Evolutionary conservation across 495 filamentous ascomycete species (phyloP).

Genomic region (Oleoguttula mirabilis): DNA sequence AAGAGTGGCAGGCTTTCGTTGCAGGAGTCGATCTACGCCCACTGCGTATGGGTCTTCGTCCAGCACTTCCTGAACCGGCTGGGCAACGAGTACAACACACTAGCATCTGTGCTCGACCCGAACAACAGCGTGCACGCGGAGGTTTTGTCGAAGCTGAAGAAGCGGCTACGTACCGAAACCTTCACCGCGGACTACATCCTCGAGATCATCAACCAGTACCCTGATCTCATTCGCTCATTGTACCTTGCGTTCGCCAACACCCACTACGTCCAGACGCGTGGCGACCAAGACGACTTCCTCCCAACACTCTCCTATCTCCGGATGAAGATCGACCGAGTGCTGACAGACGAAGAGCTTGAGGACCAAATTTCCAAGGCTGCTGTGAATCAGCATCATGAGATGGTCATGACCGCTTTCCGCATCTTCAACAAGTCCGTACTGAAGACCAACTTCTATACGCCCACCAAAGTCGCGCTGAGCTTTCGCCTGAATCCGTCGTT

Average conservation of each 20-base stretch:
- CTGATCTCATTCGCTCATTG: constrained; percentile 71
- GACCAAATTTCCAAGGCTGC: constrained; percentile 70
- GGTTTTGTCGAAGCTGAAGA: constrained; percentile 90
- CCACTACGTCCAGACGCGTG: constrained; percentile 72
- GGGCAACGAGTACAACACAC: constrained; percentile 69
- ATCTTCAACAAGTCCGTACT: constrained; percentile 82
- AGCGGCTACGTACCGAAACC: constrained; percentile 84
- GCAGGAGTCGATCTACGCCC: constrained; percentile 93
- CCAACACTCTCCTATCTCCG: constrained; percentile 70
- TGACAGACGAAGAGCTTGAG: constrained; percentile 68
- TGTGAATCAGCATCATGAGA: constrained; percentile 88
- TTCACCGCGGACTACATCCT: constrained; percentile 97
- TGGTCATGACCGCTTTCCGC: constrained; percentile 95
- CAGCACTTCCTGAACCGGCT: constrained; percentile 95
- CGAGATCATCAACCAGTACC: constrained; percentile 90
- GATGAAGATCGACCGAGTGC: constrained; percentile 57
- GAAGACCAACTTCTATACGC: constrained; percentile 99
- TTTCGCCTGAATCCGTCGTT: constrained; percentile 87
- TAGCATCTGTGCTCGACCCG: constrained; percentile 66
- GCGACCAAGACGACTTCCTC: constrained; percentile 66
- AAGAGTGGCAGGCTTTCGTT: constrained; percentile 77
- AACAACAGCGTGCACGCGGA: constrained; percentile 78
- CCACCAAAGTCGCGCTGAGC: constrained; percentile 94
- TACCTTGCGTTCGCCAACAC: constrained; percentile 87
- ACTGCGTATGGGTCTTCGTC: constrained; percentile 94